Conservation (phyloP, 75 land plant genomes). For the Picea sitchensis region DNA sequence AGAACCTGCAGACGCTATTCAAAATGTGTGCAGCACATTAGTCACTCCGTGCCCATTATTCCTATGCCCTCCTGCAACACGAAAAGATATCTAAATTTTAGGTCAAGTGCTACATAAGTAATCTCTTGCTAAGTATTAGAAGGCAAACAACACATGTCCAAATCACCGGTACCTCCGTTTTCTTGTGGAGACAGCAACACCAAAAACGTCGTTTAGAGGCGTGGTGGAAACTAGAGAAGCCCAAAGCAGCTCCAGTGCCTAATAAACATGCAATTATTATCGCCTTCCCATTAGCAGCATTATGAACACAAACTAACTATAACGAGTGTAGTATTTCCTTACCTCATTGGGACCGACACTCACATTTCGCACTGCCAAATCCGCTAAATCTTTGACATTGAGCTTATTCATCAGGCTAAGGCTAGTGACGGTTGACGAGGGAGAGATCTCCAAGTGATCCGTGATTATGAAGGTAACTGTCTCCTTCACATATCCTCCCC, state of each 20-base stretch:
- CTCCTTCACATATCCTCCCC: neutral
- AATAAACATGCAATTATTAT: too few species aligned
- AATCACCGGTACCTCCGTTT: too few species aligned
- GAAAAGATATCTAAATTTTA: too few species aligned
- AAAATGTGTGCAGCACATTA: too few species aligned
- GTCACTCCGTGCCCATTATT: too few species aligned
- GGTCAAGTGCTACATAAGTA: too few species aligned
- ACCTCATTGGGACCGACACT: neutral
- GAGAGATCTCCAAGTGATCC: neutral
- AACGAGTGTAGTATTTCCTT: too few species aligned
- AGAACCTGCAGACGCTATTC: too few species aligned
- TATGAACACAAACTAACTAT: neutral
- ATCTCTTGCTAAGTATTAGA: too few species aligned
- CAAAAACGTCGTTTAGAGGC: neutral
- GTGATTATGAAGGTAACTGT: neutral
- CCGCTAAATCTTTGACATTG: neutral
- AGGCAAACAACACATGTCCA: too few species aligned
- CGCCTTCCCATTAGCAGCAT: neutral
- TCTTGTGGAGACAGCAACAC: neutral
- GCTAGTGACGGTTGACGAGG: neutral
- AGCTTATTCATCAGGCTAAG: neutral
- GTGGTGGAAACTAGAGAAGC: neutral
- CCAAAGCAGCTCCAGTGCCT: neutral
- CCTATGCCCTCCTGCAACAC: too few species aligned
- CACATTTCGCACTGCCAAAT: neutral